Evolutionary conservation across 306 rosid species (phyloP).

Genomic region (Lithocarpus polystachyus): DNA sequence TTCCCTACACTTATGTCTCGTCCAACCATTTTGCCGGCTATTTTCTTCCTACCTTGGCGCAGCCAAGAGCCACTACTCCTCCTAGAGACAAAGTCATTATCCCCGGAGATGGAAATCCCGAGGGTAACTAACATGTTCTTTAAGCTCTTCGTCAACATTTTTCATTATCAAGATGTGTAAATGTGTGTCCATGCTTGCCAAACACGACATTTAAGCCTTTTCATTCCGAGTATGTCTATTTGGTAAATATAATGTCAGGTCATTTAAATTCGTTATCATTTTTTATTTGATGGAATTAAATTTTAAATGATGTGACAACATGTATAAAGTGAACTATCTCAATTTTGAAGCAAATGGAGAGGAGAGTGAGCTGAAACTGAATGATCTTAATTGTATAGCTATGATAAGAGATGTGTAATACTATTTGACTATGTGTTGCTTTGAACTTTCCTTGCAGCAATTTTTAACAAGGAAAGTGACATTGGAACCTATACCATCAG

Average conservation of each 20-base stretch:
- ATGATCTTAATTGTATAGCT: not conserved
- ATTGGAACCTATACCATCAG: slow-evolving; percentile 74
- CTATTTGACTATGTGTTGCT: not conserved
- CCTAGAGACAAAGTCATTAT: slow-evolving; percentile 47
- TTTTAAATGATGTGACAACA: no score
- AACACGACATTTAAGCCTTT: no score
- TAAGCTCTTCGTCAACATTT: not conserved
- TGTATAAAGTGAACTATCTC: no score
- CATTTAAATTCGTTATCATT: no score
- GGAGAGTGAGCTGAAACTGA: not conserved
- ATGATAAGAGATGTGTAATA: not conserved
- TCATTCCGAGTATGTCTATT: no score
- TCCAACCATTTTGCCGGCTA: slow-evolving; percentile 37
- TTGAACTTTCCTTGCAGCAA: slow-evolving; percentile 30
- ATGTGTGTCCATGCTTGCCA: no score
- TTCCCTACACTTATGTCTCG: slow-evolving; percentile 43
- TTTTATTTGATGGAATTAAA: no score
- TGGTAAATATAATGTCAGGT: no score
- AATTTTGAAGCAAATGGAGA: not conserved
- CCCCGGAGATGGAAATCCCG: slow-evolving; percentile 43
- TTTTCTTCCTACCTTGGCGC: slow-evolving; percentile 36
- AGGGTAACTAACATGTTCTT: slow-evolving; percentile 16
- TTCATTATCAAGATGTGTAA: no score
- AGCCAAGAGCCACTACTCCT: slow-evolving; percentile 38
- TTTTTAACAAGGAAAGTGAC: slow-evolving; percentile 76